phyloP scores from a whole-genome alignment of 257 asterid species.

The Solanum piurae region DNA sequence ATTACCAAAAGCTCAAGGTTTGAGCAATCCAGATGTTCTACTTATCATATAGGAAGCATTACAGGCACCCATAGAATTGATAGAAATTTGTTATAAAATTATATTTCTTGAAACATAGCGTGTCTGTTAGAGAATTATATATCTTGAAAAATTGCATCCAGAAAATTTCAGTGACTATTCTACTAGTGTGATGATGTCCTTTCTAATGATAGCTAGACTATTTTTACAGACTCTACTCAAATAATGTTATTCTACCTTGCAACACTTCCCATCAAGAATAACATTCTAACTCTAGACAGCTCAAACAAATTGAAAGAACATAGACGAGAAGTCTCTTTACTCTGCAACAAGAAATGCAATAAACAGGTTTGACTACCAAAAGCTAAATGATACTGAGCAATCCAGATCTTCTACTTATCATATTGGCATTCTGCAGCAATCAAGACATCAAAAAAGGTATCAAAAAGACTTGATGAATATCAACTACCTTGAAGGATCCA shows the following conservation, averaged over 20 bases:
- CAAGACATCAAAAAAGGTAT: neutral
- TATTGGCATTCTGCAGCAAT: neutral
- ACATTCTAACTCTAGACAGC: neutral
- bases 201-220: neutral
- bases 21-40: neutral
- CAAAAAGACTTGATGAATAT: neutral
- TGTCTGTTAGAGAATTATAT: neutral
- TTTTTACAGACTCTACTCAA: neutral
- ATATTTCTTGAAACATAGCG: neutral
- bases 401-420: neutral
- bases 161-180: neutral
- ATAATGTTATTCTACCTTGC: neutral
- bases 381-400: neutral
- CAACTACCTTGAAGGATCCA: conserved; percentile 83
- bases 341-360: neutral
- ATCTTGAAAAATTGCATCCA: neutral
- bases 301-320: neutral
- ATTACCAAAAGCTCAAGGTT: neutral
- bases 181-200: neutral
- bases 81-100: neutral
- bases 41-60: neutral
- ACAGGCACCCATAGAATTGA: neutral
- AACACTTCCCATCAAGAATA: neutral
- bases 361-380: neutral
- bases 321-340: neutral